Base-by-base conservation (phyloP, 1,139 yeast species). In the Blastobotrys buckinghamii region DNA sequence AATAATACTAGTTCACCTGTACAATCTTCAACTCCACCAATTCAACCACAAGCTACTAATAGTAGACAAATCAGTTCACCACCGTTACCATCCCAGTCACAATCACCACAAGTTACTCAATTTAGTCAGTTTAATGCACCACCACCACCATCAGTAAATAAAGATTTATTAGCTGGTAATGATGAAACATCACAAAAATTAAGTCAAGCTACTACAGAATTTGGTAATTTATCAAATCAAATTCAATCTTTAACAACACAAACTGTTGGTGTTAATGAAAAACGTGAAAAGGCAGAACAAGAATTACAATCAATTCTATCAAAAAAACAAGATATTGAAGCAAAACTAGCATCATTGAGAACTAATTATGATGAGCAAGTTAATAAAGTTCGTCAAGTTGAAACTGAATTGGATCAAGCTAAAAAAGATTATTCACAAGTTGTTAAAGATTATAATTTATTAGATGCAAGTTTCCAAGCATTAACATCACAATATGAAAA, bases 161-260 rank as follows among this genome's bases (percentile, higher is more conserved):
- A 68, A 45, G 87, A 81, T 53, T 65, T 80, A 43, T 69, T 78
- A 47, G 81, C 83, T 0, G 84, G 79, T 53, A 60, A 75, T 2
- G 70, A 64, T 42, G 82, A 76, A 47, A 74, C 79, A 5, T 77
- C 88, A 1, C 80, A 82, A 24, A 81, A 84, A 60, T 71, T 88
- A 44, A 81, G 95, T 0, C 79, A 79, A 54, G 90, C 95, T 2
- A 81, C 94, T 15, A 79, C 92, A 2, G 96, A 88, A 58, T 76
- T 87, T 65, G 96, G 96, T 16, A 88, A 90, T 59, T 75, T 85
- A 44, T 84, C 95, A 1, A 87, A 84, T 60, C 96, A 90, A 69
- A 82, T 88, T 53, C 81, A 81, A 53, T 84, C 96, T 0, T 73
- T 89, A 55, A 77, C 89, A 1, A 69, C 77, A 19, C 96, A 90